Conservation (phyloP, 352 stramenopile genomes). For the Phytophthora hybrid region DNA sequence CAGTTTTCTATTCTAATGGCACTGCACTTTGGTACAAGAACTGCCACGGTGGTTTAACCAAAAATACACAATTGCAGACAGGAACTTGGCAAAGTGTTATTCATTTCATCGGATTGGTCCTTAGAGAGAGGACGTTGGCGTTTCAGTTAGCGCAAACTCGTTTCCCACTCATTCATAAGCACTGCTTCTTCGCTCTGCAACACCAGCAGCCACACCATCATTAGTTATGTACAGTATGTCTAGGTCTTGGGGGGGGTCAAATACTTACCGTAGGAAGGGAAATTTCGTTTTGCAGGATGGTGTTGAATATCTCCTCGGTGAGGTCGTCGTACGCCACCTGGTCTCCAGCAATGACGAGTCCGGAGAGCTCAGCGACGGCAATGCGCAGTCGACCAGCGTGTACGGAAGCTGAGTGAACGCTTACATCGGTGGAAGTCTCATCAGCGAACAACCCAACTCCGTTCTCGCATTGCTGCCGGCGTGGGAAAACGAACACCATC, state of each 20-base stretch:
- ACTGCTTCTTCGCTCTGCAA: too few relatives aligned
- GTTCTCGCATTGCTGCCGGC: slow-evolving; percentile 64
- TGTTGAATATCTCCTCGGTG: slow-evolving; percentile 46
- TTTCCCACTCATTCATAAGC: too few relatives aligned
- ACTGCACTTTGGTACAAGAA: background rate
- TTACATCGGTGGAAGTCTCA: background rate
- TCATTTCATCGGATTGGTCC: too few relatives aligned
- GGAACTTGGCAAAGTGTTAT: too few relatives aligned
- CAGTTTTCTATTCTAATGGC: slow-evolving; percentile 7
- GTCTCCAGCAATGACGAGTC: slow-evolving; percentile 59
- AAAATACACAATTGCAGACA: too few relatives aligned
- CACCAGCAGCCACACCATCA: too few relatives aligned
- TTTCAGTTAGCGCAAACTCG: too few relatives aligned
- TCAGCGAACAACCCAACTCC: slow-evolving; percentile 24
- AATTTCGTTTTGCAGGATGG: slow-evolving; percentile 57
- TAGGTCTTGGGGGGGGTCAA: too few relatives aligned
- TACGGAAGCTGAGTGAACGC: background rate
- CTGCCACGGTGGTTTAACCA: background rate
- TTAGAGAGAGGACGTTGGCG: too few relatives aligned
- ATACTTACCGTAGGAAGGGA: slow-evolving; percentile 53
- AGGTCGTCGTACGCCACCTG: slow-evolving; percentile 42
- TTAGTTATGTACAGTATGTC: too few relatives aligned
- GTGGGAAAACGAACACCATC: slow-evolving; percentile 64
- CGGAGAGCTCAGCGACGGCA: slow-evolving; percentile 68
- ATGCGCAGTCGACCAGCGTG: slow-evolving; percentile 46